Conservation (phyloP, 2,329 filamentous ascomycete genomes). For the Phoma herbarum region DNA sequence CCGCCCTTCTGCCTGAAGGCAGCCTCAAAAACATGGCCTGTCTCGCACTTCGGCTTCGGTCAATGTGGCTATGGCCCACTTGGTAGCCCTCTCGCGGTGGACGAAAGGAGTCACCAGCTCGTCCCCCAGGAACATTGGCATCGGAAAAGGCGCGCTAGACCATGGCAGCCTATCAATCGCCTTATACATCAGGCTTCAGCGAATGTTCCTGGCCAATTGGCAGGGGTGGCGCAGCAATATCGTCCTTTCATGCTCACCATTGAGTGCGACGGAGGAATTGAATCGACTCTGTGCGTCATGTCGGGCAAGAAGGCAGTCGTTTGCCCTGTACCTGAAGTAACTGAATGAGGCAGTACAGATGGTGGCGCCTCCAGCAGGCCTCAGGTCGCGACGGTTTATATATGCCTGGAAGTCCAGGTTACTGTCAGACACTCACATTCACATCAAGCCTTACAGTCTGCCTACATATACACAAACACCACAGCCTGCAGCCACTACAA, state of each 20-base stretch:
- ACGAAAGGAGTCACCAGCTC: slow-evolving; percentile 41
- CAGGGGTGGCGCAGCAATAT: slow-evolving; percentile 38
- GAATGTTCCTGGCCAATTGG: slow-evolving; percentile 30
- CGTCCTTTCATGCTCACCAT: slow-evolving; percentile 24
- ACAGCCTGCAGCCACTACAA: slow-evolving; percentile 16
- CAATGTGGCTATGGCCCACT: slow-evolving; percentile 38
- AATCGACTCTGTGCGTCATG: slow-evolving; percentile 37
- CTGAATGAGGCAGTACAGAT: slow-evolving; percentile 29
- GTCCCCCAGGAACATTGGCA: slow-evolving; percentile 25
- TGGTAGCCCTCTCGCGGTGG: slow-evolving; percentile 34
- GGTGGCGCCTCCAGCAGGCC: slow-evolving; percentile 40
- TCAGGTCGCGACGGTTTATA: slow-evolving; percentile 35
- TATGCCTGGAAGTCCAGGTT: slow-evolving; percentile 9
- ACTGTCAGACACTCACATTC: too few relatives aligned
- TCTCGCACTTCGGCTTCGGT: slow-evolving; percentile 31
- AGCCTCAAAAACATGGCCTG: slow-evolving; percentile 31
- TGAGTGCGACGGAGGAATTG: slow-evolving; percentile 29
- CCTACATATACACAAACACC: slow-evolving; percentile 16
- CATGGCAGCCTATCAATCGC: slow-evolving; percentile 40
- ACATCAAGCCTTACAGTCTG: slow-evolving; percentile 19
- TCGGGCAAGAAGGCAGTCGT: slow-evolving; percentile 42
- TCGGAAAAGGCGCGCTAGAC: slow-evolving; percentile 39
- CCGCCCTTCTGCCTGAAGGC: slow-evolving; percentile 39
- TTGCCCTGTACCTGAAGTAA: slow-evolving; percentile 38
- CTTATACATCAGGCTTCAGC: slow-evolving; percentile 35